Conservation (phyloP, 2,329 filamentous ascomycete genomes). For the Aureobasidium sp. region DNA sequence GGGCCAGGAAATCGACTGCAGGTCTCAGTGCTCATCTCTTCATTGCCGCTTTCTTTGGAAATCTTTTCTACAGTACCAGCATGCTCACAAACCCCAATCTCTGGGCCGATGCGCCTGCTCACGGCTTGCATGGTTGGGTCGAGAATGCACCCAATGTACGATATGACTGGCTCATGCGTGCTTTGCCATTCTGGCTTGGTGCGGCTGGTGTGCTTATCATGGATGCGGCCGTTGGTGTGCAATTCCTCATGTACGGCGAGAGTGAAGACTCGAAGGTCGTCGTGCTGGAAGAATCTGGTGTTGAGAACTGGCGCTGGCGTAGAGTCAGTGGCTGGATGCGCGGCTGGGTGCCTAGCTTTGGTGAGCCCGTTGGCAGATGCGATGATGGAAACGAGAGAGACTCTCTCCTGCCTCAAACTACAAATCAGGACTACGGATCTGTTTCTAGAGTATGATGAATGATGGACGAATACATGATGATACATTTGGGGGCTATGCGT, state of each 20-base stretch:
- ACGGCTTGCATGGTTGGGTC: slow-evolving; percentile 53
- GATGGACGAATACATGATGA: background rate
- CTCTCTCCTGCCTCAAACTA: background rate
- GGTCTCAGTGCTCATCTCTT: slow-evolving; percentile 59
- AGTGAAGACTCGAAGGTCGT: slow-evolving; percentile 44
- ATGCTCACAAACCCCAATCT: slow-evolving; percentile 57
- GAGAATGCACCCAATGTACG: slow-evolving; percentile 49
- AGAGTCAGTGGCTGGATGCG: slow-evolving; percentile 59
- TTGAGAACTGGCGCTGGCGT: slow-evolving; percentile 44
- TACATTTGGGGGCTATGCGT: background rate
- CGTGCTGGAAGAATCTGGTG: slow-evolving; percentile 39
- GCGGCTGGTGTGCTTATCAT: slow-evolving; percentile 57
- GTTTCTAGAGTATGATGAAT: background rate
- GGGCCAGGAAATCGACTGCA: slow-evolving; percentile 54
- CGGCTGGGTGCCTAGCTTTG: slow-evolving; percentile 54
- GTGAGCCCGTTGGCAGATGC: slow-evolving; percentile 24
- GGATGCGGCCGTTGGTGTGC: slow-evolving; percentile 56
- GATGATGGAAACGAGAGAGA: background rate
- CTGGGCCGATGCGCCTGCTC: slow-evolving; percentile 51
- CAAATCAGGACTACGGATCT: background rate
- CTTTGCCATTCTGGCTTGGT: slow-evolving; percentile 59
- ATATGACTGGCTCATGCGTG: slow-evolving; percentile 50
- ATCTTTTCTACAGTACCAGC: slow-evolving; percentile 59
- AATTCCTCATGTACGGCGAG: slow-evolving; percentile 56
- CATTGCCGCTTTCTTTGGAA: slow-evolving; percentile 60